Evolutionary conservation across 352 stramenopile genomes (phyloP).

Genomic region (Sclerospora graminicola): DNA sequence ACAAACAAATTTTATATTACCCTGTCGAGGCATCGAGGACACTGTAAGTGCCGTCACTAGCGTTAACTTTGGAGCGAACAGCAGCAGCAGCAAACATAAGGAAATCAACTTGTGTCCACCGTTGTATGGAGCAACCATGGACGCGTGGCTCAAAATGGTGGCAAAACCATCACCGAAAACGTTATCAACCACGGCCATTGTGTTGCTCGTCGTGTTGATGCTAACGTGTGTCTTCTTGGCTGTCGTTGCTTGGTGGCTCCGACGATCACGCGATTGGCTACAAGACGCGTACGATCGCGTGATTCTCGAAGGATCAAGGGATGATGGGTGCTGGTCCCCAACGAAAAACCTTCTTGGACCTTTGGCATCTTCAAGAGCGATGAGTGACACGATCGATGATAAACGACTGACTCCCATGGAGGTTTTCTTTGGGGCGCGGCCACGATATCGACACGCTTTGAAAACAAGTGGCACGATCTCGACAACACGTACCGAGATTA

Average conservation of each 20-base stretch:
- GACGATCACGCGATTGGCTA: constrained; percentile 29
- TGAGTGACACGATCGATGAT: constrained; percentile 11
- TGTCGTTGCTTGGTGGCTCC: constrained; percentile 39
- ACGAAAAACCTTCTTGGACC: constrained; percentile 25
- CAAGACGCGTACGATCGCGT: constrained; percentile 24
- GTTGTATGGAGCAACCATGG: constrained; percentile 25
- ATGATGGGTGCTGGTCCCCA: constrained; percentile 22
- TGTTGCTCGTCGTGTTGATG: constrained; percentile 33
- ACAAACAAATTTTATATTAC: constrained; percentile 50
- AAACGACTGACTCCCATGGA: constrained; percentile 40
- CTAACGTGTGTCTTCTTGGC: constrained; percentile 25
- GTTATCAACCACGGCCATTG: constrained; percentile 47
- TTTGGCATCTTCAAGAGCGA: constrained; percentile 12
- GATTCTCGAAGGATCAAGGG: constrained; percentile 19
- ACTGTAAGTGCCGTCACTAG: constrained; percentile 10
- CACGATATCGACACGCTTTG: constrained; percentile 21
- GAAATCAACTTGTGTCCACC: constrained; percentile 40
- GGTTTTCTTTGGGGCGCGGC: constrained; percentile 32
- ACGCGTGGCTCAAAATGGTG: constrained; percentile 47
- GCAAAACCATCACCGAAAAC: constrained; percentile 22
- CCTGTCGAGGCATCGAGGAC: constrained; percentile 39
- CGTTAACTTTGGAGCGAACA: constrained; percentile 5
- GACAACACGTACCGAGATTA: constrained; percentile 35
- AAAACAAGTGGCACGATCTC: constrained; percentile 18
- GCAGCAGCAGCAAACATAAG: constrained; percentile 9